These are phyloP conservation scores for Escovopsis sp. DNA, from an alignment of 2,329 filamentous ascomycete genomes.

Conservation along the genomic window DNA sequence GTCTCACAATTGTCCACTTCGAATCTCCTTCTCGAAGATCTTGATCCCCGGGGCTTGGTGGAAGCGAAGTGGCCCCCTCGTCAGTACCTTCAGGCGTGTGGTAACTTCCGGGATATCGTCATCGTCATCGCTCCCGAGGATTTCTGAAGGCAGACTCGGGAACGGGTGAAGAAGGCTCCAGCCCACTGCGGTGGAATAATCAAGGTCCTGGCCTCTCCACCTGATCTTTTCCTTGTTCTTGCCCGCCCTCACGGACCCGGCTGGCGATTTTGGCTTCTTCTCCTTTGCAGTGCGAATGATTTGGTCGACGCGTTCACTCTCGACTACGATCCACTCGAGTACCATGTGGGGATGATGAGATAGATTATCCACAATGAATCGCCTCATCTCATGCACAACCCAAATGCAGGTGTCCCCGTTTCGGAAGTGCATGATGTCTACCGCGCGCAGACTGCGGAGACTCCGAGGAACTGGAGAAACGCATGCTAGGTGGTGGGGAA, in stretches of 20 bases:
- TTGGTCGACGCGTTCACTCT: conserved; percentile 33
- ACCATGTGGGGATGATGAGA: conserved; percentile 39
- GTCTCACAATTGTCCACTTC: conserved; percentile 18
- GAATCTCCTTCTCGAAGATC: conserved; percentile 45
- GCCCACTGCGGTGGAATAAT: conserved; percentile 6
- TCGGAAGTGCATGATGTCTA: conserved; percentile 40
- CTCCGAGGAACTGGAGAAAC: conserved; percentile 39
- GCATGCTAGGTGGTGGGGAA: conserved; percentile 30
- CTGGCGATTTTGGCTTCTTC: conserved; percentile 12
- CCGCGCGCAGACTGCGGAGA: conserved; percentile 33
- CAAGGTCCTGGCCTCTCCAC: not conserved
- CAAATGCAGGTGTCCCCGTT: conserved; percentile 41
- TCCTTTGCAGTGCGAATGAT: conserved; percentile 28
- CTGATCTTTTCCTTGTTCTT: conserved; percentile 24
- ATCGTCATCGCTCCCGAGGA: conserved; percentile 19
- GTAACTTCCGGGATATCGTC: conserved; percentile 17
- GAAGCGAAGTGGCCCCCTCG: conserved; percentile 22
- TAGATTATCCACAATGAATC: conserved; percentile 44
- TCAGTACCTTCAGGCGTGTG: conserved; percentile 21
- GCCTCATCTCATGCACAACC: conserved; percentile 40
- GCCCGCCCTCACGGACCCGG: conserved; percentile 14
- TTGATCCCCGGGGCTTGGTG: conserved; percentile 31
- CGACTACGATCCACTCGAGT: conserved; percentile 44
- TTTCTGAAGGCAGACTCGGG: too few species aligned
- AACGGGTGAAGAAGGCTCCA: not conserved